These are phyloP conservation scores for Xylariaceae sp. DNA, from an alignment of 2,329 filamentous ascomycete genomes.

Conservation along the genomic window DNA sequence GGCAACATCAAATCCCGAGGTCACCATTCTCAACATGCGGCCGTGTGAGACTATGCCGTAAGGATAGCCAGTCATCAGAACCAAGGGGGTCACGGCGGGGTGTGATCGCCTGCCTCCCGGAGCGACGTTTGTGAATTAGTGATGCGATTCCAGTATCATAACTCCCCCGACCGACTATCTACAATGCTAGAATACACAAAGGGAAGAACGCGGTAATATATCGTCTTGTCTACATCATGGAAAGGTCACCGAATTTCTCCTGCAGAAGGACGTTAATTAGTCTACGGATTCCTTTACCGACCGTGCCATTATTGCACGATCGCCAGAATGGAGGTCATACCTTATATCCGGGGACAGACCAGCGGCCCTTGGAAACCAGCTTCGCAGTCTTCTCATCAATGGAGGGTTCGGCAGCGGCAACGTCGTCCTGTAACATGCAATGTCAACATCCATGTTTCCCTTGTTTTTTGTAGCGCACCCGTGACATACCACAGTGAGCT, in stretches of 20 bases:
- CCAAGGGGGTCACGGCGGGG: neutral
- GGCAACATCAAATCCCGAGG: too few relatives aligned
- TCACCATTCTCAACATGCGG: too few relatives aligned
- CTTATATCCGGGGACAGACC: conserved; percentile 98
- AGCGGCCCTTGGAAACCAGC: conserved; percentile 96
- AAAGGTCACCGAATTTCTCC: conserved; percentile 99
- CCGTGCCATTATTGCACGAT: neutral
- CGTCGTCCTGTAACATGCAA: conserved; percentile 67
- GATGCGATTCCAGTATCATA: conserved; percentile 25
- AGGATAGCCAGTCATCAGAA: neutral
- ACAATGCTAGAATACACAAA: conserved; percentile 68
- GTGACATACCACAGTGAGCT: conserved; percentile 88
- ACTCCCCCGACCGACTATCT: conserved; percentile 50
- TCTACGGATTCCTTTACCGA: conserved; percentile 3
- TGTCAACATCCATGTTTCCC: conserved; percentile 4
- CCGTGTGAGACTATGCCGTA: too few relatives aligned
- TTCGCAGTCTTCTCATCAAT: conserved; percentile 96
- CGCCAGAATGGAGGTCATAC: conserved; percentile 48
- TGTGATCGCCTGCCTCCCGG: neutral
- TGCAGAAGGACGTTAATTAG: conserved; percentile 54
- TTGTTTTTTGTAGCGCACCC: neutral
- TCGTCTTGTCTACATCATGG: conserved; percentile 68
- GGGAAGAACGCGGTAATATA: conserved; percentile 40
- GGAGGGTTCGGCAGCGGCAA: conserved; percentile 87
- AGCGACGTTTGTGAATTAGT: conserved; percentile 16